These are phyloP conservation scores for Plasmodiophora brassicae DNA, from an alignment of 208 protist species.

Conservation along the genomic window DNA sequence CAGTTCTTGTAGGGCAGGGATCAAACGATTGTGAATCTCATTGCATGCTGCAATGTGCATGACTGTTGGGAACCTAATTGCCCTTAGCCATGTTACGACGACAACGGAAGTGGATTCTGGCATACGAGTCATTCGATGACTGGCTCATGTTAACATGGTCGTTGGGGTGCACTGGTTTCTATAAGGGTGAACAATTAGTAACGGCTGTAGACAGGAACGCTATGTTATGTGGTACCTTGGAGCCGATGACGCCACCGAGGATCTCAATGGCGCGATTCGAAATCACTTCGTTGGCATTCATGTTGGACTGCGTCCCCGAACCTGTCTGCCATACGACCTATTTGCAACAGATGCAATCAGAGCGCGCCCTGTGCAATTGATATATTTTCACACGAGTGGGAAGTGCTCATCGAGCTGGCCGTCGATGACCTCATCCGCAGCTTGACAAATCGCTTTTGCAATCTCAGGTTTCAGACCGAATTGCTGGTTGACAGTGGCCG, in stretches of 20 bases:
- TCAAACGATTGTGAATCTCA: conserved; percentile 53
- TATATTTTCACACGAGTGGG: conserved; percentile 35
- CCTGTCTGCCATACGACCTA: conserved; percentile 68
- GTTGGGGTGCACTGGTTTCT: conserved; percentile 76
- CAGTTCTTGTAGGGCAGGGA: conserved; percentile 60
- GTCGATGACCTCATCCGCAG: conserved; percentile 65
- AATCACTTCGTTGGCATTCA: conserved; percentile 87
- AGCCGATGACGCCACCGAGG: conserved; percentile 67
- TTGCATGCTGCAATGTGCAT: conserved; percentile 70
- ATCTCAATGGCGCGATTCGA: conserved; percentile 74
- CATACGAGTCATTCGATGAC: conserved; percentile 71
- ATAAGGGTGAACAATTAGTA: background rate
- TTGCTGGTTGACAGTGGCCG: conserved; percentile 62
- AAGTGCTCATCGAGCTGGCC: conserved; percentile 56
- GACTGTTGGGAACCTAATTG: conserved; percentile 66
- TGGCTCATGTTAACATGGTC: conserved; percentile 82
- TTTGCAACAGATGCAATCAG: background rate
- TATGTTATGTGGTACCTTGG: conserved; percentile 53
- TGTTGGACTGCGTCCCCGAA: conserved; percentile 82
- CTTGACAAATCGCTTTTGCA: conserved; percentile 58
- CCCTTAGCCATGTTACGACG: background rate
- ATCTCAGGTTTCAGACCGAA: conserved; percentile 60
- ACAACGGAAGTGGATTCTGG: background rate
- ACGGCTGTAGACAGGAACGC: background rate
- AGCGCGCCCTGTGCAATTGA: background rate